These are phyloP conservation scores for Lyophyllum shimeji DNA, from an alignment of 768 basidiomycete species.

Conservation along the genomic window DNA sequence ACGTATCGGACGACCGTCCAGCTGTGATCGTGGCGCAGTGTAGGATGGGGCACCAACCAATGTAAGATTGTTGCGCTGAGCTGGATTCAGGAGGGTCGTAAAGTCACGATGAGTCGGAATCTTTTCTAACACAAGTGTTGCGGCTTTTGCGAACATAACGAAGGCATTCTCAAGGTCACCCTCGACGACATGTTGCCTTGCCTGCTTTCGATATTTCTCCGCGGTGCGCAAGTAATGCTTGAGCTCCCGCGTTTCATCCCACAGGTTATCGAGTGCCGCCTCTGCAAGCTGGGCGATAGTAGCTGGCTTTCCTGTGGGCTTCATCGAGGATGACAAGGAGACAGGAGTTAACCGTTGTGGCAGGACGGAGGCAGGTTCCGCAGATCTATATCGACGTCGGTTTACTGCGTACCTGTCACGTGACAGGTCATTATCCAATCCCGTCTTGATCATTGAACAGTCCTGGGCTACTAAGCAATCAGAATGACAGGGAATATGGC, in stretches of 20 bases:
- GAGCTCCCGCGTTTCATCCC: constrained; percentile 57
- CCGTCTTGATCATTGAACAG: too few species aligned
- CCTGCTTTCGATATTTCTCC: constrained; percentile 59
- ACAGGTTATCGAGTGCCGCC: constrained; percentile 53
- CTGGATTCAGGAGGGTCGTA: constrained; percentile 45
- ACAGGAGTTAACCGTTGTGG: neutral
- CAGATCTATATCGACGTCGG: neutral
- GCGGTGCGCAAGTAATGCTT: constrained; percentile 69
- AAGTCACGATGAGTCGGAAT: constrained; percentile 76
- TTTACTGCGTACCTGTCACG: neutral
- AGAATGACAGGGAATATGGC: too few species aligned
- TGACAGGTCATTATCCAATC: too few species aligned
- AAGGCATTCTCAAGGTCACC: constrained; percentile 73
- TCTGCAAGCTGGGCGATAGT: constrained; percentile 69
- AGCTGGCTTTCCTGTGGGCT: constrained; percentile 32
- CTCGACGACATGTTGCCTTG: constrained; percentile 41
- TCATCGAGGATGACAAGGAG: neutral
- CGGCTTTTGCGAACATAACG: constrained; percentile 68
- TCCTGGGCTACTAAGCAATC: too few species aligned
- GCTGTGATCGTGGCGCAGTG: constrained; percentile 2
- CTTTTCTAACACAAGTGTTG: constrained; percentile 76
- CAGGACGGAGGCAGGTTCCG: neutral
- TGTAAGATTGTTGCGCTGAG: constrained; percentile 66
- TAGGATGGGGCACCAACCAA: constrained; percentile 49
- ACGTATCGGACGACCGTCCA: neutral